phyloP scores from a whole-genome alignment of 2,329 filamentous ascomycete species.

The Cryphonectria naterciae region DNA sequence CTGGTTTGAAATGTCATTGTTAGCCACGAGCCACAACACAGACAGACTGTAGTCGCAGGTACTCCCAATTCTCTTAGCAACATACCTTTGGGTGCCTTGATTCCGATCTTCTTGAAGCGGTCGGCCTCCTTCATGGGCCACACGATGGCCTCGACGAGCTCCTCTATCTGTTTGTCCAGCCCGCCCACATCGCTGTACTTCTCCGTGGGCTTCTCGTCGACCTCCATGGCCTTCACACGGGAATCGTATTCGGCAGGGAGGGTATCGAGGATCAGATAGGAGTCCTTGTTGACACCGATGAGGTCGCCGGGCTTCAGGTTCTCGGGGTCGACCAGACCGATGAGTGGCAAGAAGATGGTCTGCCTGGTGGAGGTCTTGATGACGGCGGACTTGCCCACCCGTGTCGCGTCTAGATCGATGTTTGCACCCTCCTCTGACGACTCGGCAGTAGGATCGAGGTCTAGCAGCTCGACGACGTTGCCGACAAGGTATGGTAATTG shows the following conservation, averaged over 20 bases:
- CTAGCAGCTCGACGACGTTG: slow-evolving; percentile 95
- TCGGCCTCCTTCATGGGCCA: slow-evolving; percentile 99
- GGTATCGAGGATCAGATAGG: slow-evolving; percentile 95
- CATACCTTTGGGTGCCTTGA: slow-evolving; percentile 97
- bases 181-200: slow-evolving; percentile 99
- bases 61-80: not conserved
- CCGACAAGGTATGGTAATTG: slow-evolving; percentile 98
- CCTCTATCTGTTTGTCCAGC: slow-evolving; percentile 97
- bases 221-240: slow-evolving; percentile 99
- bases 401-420: slow-evolving; percentile 94
- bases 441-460: slow-evolving; percentile 94
- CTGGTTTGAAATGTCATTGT: slow-evolving; percentile 48
- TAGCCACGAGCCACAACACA: slow-evolving; percentile 20
- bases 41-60: slow-evolving; percentile 8
- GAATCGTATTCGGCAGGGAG: slow-evolving; percentile 98
- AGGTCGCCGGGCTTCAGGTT: slow-evolving; percentile 94
- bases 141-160: slow-evolving; percentile 96
- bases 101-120: slow-evolving; percentile 98
- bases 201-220: slow-evolving; percentile 98
- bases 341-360: slow-evolving; percentile 97
- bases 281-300: slow-evolving; percentile 99
- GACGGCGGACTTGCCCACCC: slow-evolving; percentile 96
- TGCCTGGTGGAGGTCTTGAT: slow-evolving; percentile 99
- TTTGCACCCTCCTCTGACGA: slow-evolving; percentile 97
- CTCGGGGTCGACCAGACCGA: slow-evolving; percentile 94